phyloP scores from a whole-genome alignment of 2,329 filamentous ascomycete species.

The Sodiomyces alkalinus region DNA sequence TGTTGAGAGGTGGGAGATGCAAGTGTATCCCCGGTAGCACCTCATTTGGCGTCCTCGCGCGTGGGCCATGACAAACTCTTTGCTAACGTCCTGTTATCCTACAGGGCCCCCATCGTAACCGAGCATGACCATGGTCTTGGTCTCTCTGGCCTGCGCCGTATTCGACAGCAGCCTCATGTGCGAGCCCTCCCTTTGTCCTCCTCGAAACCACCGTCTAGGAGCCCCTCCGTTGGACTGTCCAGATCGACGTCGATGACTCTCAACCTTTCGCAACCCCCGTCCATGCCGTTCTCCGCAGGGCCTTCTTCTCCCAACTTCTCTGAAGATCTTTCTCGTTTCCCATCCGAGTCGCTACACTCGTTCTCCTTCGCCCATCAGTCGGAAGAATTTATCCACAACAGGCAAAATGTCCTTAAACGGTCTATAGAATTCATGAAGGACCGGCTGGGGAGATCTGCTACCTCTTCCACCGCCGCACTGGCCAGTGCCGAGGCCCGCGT shows the following conservation, averaged over 20 bases:
- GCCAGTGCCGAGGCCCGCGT: slow-evolving; percentile 71
- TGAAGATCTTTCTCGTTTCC: slow-evolving; percentile 86
- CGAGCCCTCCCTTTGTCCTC: slow-evolving; percentile 47
- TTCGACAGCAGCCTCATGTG: slow-evolving; percentile 68
- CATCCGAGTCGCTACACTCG: slow-evolving; percentile 89
- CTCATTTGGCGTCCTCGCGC: too few relatives aligned
- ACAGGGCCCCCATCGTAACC: slow-evolving; percentile 64
- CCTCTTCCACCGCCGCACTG: slow-evolving; percentile 55
- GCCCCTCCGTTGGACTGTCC: slow-evolving; percentile 40
- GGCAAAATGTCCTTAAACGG: slow-evolving; percentile 83
- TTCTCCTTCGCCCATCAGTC: slow-evolving; percentile 97
- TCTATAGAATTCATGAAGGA: slow-evolving; percentile 96
- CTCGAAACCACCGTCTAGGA: slow-evolving; percentile 48
- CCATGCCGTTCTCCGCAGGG: slow-evolving; percentile 40
- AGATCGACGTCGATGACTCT: slow-evolving; percentile 58
- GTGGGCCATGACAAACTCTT: slow-evolving; percentile 5
- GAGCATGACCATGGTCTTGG: slow-evolving; percentile 83
- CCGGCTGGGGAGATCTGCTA: slow-evolving; percentile 61
- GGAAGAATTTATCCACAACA: slow-evolving; percentile 78
- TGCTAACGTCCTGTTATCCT: slow-evolving; percentile 5
- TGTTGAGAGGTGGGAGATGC: too few relatives aligned
- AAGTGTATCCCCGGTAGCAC: too few relatives aligned
- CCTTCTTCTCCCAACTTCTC: slow-evolving; percentile 61
- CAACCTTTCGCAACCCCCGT: slow-evolving; percentile 41
- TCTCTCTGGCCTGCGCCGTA: slow-evolving; percentile 76